These are phyloP conservation scores for Schizochytrium sp. DNA, from an alignment of 108 stramenopile genomes.

Conservation along the genomic window DNA sequence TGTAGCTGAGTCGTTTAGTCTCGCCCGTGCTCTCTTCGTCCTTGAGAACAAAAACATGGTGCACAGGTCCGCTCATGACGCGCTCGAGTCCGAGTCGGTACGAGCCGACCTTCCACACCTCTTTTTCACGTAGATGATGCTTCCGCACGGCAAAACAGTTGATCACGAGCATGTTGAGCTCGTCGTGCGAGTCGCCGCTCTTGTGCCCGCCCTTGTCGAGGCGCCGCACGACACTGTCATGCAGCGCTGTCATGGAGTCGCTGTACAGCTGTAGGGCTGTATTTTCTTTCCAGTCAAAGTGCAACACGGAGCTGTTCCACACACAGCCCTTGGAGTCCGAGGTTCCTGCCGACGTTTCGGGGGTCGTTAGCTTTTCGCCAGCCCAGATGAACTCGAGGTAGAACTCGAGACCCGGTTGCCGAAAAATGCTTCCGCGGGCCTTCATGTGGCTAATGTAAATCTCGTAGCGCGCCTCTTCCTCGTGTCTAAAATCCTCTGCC, in stretches of 20 bases:
- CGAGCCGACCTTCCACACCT: conserved; percentile 4
- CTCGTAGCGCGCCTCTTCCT: not conserved
- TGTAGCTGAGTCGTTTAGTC: not conserved
- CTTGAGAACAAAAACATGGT: not conserved
- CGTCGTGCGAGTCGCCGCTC: not conserved
- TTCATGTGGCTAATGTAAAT: conserved; percentile 12
- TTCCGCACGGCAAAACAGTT: not conserved
- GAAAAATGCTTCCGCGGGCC: not conserved
- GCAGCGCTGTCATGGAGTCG: not conserved
- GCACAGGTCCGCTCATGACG: not conserved
- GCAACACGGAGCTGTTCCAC: not conserved
- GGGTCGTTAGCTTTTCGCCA: not conserved
- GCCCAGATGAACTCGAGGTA: not conserved
- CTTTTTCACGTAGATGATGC: not conserved
- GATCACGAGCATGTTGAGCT: not conserved
- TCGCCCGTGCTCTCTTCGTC: not conserved
- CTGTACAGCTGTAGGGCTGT: not conserved
- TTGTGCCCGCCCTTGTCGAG: not conserved
- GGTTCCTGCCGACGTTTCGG: not conserved
- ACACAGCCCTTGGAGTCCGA: not conserved
- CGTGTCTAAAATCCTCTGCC: not conserved
- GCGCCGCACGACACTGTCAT: not conserved
- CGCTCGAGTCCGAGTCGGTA: not conserved
- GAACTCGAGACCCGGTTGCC: not conserved
- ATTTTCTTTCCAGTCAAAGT: not conserved